Base-by-base conservation (phyloP, 1,284 basidiomycete genomes). In the Peniophora sp. region DNA sequence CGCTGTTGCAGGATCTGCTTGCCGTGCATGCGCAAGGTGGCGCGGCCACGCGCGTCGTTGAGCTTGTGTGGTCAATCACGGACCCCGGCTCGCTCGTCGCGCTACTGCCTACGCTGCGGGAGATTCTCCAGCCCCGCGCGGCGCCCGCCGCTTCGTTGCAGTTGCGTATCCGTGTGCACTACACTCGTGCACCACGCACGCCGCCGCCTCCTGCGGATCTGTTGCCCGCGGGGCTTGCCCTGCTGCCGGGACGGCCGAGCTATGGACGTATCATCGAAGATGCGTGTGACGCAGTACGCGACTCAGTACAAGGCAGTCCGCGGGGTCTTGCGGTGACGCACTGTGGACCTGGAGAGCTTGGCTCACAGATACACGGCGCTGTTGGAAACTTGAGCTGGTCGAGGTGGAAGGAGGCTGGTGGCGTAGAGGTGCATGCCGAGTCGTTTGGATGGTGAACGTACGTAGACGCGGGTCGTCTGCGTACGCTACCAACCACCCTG, bases 401-500 rank as follows among this genome's bases (percentile, higher is more conserved):
- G 22, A 64, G 70, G 53, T 69, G 76, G 55, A 71, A 72, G 54
- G 72, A 74, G 24, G 70, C 81, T 20, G 81, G 83, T 10, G 82
- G 82, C 2, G 70, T 85, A 37, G 77, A 84, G 58, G 57, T 83
- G 9, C 74, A 78, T 57, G 78, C 81, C 60, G 83, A 85, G 79
- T 72, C 37, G 37, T 41, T 41, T 20, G 37, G 37, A 8, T 41
- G 37, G 37, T 41, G 27, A 32, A 12, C 27, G 27, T 32, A 12
- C 27, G 5, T 32, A 32, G 27, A 32, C 27, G 27, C 27, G 27
- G 27, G 27, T 32, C 27, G 27, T 32, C 27, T 32, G 27, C 27
- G 12, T 12, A 12, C 27, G 27, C 27, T 32, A 32, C 27, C 27
- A 32, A 32, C 27, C 27, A 32, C 12, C 12, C 27, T 32, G 27